These are phyloP conservation scores for Bauhinia variegata DNA, from an alignment of 306 rosid genomes.

Conservation along the genomic window DNA sequence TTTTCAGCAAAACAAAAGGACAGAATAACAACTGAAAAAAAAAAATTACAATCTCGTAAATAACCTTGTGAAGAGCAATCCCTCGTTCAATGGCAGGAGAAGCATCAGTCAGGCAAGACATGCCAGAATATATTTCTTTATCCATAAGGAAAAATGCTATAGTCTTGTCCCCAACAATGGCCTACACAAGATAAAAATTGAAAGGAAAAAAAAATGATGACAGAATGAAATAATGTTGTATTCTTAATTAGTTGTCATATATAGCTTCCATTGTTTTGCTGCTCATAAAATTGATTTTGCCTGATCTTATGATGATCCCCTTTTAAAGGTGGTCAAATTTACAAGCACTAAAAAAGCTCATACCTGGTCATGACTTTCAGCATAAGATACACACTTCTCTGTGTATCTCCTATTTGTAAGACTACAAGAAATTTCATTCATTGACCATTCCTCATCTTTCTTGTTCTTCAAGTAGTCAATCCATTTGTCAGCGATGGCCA, in stretches of 20 bases:
- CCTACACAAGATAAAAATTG: conserved; percentile 50
- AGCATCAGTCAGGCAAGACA: conserved; percentile 82
- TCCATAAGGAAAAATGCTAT: conserved; percentile 83
- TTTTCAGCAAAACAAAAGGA: no score
- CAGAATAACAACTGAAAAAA: neutral
- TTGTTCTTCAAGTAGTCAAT: conserved; percentile 90
- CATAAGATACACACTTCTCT: conserved; percentile 89
- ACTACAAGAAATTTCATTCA: conserved; percentile 71
- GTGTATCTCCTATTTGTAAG: conserved; percentile 93
- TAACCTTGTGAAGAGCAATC: conserved; percentile 93
- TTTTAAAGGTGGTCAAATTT: conserved; percentile 21
- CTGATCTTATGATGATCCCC: conserved; percentile 26
- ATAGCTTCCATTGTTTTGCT: conserved; percentile 29
- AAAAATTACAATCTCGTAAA: conserved; percentile 28
- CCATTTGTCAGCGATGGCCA: conserved; percentile 97
- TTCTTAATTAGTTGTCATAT: conserved; percentile 2
- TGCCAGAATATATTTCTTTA: conserved; percentile 89
- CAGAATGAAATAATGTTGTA: neutral
- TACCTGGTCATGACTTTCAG: conserved; percentile 99
- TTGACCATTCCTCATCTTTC: conserved; percentile 76
- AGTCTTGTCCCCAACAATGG: conserved; percentile 96
- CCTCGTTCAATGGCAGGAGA: conserved; percentile 84
- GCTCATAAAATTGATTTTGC: conserved; percentile 29
- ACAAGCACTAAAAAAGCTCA: conserved; percentile 28
- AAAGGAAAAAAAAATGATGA: conserved; percentile 12